A percentile compares a stretch with the other conserved stretches of the same genome.
Evolutionary conservation across 1,139 yeast species (phyloP).

Genomic region (Magnusiomyces suaveolens): DNA sequence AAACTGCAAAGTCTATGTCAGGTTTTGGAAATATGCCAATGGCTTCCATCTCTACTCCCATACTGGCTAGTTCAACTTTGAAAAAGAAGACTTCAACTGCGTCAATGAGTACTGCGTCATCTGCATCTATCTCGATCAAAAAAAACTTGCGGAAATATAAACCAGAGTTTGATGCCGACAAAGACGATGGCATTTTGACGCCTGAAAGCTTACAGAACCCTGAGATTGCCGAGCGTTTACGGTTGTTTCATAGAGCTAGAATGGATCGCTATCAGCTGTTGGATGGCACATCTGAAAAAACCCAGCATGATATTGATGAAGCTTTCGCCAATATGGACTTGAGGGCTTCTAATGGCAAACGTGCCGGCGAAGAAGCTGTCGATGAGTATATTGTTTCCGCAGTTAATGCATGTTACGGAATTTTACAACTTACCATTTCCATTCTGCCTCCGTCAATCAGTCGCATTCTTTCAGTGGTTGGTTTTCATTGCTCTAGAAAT

Average conservation of each 20-base stretch:
- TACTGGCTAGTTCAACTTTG: neutral
- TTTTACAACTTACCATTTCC: constrained; percentile 80
- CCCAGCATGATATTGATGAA: neutral
- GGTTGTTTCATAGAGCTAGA: constrained; percentile 14
- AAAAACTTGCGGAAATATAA: too few species aligned
- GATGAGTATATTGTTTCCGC: constrained; percentile 93
- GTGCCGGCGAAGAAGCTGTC: constrained; percentile 24
- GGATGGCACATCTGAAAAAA: constrained; percentile 10
- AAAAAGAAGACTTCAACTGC: constrained; percentile 10
- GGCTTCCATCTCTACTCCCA: neutral
- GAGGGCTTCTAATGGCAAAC: neutral
- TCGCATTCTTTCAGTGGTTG: constrained; percentile 78
- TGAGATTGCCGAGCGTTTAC: constrained; percentile 14
- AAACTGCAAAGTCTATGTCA: neutral
- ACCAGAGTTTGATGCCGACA: neutral
- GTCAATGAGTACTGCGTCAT: too few species aligned
- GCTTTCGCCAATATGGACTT: neutral
- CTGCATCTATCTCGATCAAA: too few species aligned
- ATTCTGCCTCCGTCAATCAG: constrained; percentile 88
- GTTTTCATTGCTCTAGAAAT: constrained; percentile 79
- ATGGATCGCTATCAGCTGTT: constrained; percentile 12
- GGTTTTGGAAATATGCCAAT: constrained; percentile 1
- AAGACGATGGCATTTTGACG: constrained; percentile 13
- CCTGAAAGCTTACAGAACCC: constrained; percentile 14
- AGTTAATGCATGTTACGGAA: constrained; percentile 84